phyloP scores from a whole-genome alignment of 306 rosid species.

The Luffa aegyptiaca region DNA sequence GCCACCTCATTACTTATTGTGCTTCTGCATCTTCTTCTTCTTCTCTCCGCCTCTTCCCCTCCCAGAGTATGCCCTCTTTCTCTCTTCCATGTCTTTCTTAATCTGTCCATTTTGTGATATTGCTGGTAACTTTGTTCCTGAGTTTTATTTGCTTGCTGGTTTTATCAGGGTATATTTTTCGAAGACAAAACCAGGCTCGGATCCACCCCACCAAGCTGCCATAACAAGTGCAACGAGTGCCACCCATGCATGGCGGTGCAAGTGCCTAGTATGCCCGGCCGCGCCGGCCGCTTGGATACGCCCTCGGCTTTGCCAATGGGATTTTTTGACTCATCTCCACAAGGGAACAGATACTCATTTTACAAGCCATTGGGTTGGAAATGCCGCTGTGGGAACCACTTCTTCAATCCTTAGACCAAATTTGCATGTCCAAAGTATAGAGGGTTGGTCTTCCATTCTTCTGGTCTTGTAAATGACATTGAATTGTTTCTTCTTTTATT shows the following conservation, averaged over 20 bases:
- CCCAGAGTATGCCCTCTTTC: slow-evolving; percentile 27
- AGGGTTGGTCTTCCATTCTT: slow-evolving; percentile 1
- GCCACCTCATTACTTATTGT: slow-evolving; percentile 21
- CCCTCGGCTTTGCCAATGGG: slow-evolving; percentile 17
- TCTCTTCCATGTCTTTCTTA: neutral
- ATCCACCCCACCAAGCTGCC: slow-evolving; percentile 92
- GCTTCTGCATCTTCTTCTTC: slow-evolving; percentile 22
- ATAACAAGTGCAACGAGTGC: slow-evolving; percentile 82
- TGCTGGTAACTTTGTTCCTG: neutral
- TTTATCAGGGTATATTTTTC: slow-evolving; percentile 36
- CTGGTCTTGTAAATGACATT: slow-evolving; percentile 1
- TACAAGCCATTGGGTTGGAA: slow-evolving; percentile 99
- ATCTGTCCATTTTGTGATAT: neutral
- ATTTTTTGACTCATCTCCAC: slow-evolving; percentile 28
- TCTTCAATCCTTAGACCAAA: slow-evolving; percentile 60
- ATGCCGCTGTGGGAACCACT: slow-evolving; percentile 66
- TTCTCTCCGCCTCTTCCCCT: slow-evolving; percentile 34
- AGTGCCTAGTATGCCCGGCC: slow-evolving; percentile 49
- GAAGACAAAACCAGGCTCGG: slow-evolving; percentile 78
- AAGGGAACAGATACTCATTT: slow-evolving; percentile 59
- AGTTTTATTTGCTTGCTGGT: neutral
- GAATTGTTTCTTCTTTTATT: neutral
- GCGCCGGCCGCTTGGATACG: slow-evolving; percentile 22
- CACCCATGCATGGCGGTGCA: slow-evolving; percentile 97
- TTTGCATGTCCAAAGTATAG: neutral